These are phyloP conservation scores for Fusarium marasasianum DNA, from an alignment of 2,329 filamentous ascomycete species.

Conservation along the genomic window DNA sequence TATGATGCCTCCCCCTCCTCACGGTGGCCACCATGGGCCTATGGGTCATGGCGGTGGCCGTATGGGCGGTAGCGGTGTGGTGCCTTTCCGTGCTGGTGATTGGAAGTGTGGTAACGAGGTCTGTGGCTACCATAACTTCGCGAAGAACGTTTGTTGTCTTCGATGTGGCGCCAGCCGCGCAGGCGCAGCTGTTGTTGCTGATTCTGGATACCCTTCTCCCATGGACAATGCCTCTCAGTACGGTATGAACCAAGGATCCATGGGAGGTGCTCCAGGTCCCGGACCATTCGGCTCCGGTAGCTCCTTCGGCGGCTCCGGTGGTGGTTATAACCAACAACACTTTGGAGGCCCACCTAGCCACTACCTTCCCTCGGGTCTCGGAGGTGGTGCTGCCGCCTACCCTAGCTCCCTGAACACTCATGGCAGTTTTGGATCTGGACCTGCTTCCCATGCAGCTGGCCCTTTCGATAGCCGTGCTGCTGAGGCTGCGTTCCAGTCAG, in stretches of 20 bases:
- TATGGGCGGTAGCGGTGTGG: conserved; percentile 84
- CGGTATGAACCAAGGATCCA: conserved; percentile 86
- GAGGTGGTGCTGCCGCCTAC: conserved; percentile 74
- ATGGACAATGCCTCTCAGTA: conserved; percentile 89
- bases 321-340: conserved; percentile 80
- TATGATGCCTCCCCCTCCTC: conserved; percentile 82
- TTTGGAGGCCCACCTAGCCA: conserved; percentile 89
- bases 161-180: conserved; percentile 95
- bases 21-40: conserved; percentile 68
- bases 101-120: conserved; percentile 99
- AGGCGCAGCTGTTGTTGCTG: conserved; percentile 91
- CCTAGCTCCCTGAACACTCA: conserved; percentile 83
- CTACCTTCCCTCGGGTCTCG: conserved; percentile 88
- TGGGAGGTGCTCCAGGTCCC: conserved; percentile 83
- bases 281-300: conserved; percentile 77
- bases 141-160: conserved; percentile 98
- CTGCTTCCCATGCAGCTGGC: conserved; percentile 81
- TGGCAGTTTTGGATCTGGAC: conserved; percentile 73
- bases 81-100: conserved; percentile 97
- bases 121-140: conserved; percentile 98
- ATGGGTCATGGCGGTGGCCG: conserved; percentile 70
- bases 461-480: conserved; percentile 93
- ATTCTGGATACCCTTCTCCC: conserved; percentile 88
- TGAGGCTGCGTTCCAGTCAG: conserved; percentile 92
- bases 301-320: conserved; percentile 71